A percentile compares a stretch with the other conserved stretches of the same genome.
Conservation (phyloP, 2,329 filamentous ascomycete genomes). For the Fusarium miscanthi region DNA sequence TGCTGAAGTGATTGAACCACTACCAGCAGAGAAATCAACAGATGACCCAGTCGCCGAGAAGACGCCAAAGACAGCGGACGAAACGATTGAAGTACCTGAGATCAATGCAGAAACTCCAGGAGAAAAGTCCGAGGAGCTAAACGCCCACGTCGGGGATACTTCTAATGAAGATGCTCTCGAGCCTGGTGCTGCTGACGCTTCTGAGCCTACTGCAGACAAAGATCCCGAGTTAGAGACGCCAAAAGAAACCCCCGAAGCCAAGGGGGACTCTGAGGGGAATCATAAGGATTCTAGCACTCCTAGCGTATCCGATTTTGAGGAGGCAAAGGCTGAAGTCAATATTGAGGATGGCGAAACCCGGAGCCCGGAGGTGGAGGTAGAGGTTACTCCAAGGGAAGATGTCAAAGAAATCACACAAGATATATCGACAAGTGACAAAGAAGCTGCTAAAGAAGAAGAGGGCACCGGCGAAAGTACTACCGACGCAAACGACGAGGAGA, state of each 20-base stretch:
- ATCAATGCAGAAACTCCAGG: background rate
- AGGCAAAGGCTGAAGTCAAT: slow-evolving; percentile 14
- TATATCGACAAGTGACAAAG: background rate
- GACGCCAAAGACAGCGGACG: background rate
- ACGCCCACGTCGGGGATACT: background rate
- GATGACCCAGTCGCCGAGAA: background rate
- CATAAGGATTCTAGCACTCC: slow-evolving; percentile 3
- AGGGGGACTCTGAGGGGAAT: slow-evolving; percentile 1
- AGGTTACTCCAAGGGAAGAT: slow-evolving; percentile 7
- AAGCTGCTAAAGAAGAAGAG: slow-evolving; percentile 13
- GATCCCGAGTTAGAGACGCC: slow-evolving; percentile 10
- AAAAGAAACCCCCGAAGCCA: background rate
- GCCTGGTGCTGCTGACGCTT: background rate
- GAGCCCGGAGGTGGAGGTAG: background rate
- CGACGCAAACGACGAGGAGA: slow-evolving; percentile 1
- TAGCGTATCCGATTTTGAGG: slow-evolving; percentile 3
- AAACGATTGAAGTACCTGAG: background rate
- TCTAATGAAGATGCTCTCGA: background rate
- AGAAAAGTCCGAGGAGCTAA: slow-evolving; percentile 3
- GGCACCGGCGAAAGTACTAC: background rate
- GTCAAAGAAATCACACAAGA: slow-evolving; percentile 4
- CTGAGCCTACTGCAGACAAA: slow-evolving; percentile 1
- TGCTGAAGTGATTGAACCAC: background rate
- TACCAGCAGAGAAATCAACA: background rate
- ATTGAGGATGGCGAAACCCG: slow-evolving; percentile 4